Evolutionary conservation across 2,329 filamentous ascomycete species (phyloP), one percentile per base, ranked within the genome.

Genomic region (Trichothecium roseum): DNA sequence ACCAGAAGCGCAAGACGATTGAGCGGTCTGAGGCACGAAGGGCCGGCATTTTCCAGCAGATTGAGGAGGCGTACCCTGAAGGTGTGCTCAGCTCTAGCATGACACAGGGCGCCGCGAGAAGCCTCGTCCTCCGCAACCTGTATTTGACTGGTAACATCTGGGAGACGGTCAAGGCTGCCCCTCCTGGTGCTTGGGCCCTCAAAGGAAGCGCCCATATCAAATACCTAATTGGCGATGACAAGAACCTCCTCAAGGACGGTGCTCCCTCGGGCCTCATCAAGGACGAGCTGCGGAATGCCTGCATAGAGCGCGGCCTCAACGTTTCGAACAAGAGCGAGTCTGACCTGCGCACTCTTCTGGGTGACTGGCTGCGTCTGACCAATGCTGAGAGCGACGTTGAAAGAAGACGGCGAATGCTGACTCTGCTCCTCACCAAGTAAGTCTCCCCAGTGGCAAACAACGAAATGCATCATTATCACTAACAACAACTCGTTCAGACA

Each of bases 191-290:
- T 46, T 66, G 86, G 54, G 56, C 62, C 38, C 55, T 63, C 35
- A 66, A 68, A 42, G 60, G 86, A 29, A 46, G 48, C 34, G 59
- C 62, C 45, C 65, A 71, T 42, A 59, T 85, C 45, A 59, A 66
- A 28, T 84, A 83, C 50, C 53, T 95, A 42, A 68, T 68, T 31
- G 59, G 68, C 27, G 88, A 95, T 58, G 85, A 93, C 57, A 57
- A 50, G 42, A 62, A 89, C 53, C 69, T 95, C 32, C 49, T 67
- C 14, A 60, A 66, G 27, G 71, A 74, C 32, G 83, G 82, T 1
- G 82, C 79, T 0, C 50, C 52, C 8, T 49, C 48, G 36, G 68
- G 59, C 16, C 60, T 93, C 46, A 69, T 69, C 43, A 58, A 58
- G 7, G 70, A 73, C 28, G 85, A 93, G 62, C 60, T 87, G 15